Conservation (phyloP, 257 asterid genomes). For the Solanum clarkiae region DNA sequence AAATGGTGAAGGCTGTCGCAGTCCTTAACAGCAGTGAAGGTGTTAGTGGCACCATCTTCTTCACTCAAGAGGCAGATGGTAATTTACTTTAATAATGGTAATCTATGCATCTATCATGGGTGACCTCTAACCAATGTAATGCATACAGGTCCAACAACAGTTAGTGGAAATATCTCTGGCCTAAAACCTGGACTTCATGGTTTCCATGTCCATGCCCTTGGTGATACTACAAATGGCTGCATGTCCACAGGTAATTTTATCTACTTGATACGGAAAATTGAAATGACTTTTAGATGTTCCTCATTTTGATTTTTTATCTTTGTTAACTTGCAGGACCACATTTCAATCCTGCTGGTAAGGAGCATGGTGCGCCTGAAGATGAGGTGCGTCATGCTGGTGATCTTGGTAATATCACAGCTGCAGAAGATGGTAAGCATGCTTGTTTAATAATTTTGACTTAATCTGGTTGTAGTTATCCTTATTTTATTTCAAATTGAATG, state of each 20-base stretch:
- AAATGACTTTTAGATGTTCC: not conserved
- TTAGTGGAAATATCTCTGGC: constrained; percentile 70
- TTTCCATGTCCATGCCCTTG: constrained; percentile 96
- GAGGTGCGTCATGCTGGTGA: constrained; percentile 98
- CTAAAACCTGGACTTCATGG: constrained; percentile 91
- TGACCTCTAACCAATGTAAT: not conserved
- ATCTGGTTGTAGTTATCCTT: not conserved
- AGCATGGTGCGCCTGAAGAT: constrained; percentile 89
- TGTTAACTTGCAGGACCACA: constrained; percentile 62
- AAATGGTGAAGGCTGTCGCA: constrained; percentile 89
- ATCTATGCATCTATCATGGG: not conserved
- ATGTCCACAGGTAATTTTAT: constrained; percentile 74
- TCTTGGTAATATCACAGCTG: constrained; percentile 83
- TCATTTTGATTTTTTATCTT: not conserved
- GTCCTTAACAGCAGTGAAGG: constrained; percentile 90
- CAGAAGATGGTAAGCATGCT: constrained; percentile 54
- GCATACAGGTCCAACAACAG: constrained; percentile 58
- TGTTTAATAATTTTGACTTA: not conserved
- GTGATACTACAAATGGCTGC: constrained; percentile 99
- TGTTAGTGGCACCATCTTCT: constrained; percentile 67
- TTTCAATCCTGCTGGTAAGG: constrained; percentile 74
- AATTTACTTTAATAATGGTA: not conserved
- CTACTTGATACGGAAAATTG: not conserved
- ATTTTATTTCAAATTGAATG: not conserved
- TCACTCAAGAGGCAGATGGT: constrained; percentile 89